phyloP scores from a whole-genome alignment of 495 filamentous ascomycete species.

The Cercophora newfieldiana region DNA sequence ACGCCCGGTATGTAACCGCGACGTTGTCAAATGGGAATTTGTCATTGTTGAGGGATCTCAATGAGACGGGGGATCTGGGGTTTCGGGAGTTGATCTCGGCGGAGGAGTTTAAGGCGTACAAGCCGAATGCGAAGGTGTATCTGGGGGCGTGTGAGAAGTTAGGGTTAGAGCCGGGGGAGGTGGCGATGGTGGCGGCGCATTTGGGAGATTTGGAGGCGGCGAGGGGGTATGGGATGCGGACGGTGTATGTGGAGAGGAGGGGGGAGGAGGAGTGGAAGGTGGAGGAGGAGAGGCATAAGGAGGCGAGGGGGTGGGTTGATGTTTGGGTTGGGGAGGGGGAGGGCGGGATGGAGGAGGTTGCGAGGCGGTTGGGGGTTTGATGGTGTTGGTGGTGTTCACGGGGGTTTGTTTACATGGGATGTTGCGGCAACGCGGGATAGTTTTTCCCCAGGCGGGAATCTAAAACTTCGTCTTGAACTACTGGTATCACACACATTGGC shows the following conservation, averaged over 20 bases:
- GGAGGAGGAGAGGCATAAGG: constrained; percentile 51
- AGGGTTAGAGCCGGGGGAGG: constrained; percentile 57
- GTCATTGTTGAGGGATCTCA: constrained; percentile 64
- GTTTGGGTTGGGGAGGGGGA: constrained; percentile 56
- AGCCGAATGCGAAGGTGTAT: constrained; percentile 69
- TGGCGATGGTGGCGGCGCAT: constrained; percentile 80
- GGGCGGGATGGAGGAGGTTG: constrained; percentile 56
- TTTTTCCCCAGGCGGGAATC: no score
- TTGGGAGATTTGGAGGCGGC: constrained; percentile 67
- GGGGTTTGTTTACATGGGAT: not conserved
- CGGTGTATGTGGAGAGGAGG: constrained; percentile 72
- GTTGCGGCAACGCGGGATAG: not conserved
- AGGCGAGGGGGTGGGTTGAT: constrained; percentile 62
- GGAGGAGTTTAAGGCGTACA: constrained; percentile 75
- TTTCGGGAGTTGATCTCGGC: constrained; percentile 63
- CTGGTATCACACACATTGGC: no score
- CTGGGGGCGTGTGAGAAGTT: constrained; percentile 62
- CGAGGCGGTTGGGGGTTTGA: constrained; percentile 43
- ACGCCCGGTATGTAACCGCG: constrained; percentile 54
- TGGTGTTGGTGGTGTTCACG: not conserved
- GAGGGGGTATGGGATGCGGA: constrained; percentile 60
- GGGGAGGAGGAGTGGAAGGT: constrained; percentile 65
- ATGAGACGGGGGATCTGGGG: constrained; percentile 54
- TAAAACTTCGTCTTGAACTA: no score
- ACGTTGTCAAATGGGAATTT: constrained; percentile 77